These are phyloP conservation scores for Calycina herbarum DNA, from an alignment of 2,329 filamentous ascomycete genomes.

Conservation along the genomic window DNA sequence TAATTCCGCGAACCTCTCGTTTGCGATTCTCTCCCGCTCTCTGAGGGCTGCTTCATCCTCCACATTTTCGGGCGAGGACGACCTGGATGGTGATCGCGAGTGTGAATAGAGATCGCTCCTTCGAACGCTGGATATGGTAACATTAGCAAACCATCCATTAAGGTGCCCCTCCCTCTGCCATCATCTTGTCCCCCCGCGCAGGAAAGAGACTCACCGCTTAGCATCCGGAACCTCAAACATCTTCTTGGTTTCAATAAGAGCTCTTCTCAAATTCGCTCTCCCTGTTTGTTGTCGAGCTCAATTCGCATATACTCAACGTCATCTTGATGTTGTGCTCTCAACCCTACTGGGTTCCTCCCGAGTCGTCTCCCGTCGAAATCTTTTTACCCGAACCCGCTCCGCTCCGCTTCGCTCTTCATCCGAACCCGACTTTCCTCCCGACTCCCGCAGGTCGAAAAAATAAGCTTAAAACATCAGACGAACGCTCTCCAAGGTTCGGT, in stretches of 20 bases:
- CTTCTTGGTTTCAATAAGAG: conserved; percentile 7
- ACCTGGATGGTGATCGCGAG: neutral
- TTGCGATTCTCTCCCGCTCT: conserved; percentile 20
- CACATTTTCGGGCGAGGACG: conserved; percentile 18
- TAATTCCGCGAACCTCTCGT: conserved; percentile 27
- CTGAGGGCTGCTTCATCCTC: conserved; percentile 29
- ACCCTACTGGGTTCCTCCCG: neutral
- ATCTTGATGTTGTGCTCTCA: neutral
- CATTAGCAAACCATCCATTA: neutral
- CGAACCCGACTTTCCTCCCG: neutral
- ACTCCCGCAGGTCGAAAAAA: neutral
- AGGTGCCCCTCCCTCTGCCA: neutral
- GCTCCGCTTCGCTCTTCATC: neutral
- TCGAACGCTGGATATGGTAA: conserved; percentile 47
- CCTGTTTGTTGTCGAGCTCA: neutral
- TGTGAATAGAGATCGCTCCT: conserved; percentile 50
- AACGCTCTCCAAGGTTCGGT: neutral
- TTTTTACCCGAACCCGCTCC: neutral
- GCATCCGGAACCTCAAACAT: conserved; percentile 56
- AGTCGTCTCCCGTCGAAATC: neutral
- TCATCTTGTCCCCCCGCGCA: neutral
- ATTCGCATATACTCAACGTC: neutral
- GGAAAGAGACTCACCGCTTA: conserved; percentile 46
- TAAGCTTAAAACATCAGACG: conserved; percentile 7
- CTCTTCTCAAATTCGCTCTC: neutral